Evolutionary conservation across 2,329 filamentous ascomycete genomes (phyloP), one percentile per base, ranked within the genome.

Genomic region (Hypocrella siamensis): DNA sequence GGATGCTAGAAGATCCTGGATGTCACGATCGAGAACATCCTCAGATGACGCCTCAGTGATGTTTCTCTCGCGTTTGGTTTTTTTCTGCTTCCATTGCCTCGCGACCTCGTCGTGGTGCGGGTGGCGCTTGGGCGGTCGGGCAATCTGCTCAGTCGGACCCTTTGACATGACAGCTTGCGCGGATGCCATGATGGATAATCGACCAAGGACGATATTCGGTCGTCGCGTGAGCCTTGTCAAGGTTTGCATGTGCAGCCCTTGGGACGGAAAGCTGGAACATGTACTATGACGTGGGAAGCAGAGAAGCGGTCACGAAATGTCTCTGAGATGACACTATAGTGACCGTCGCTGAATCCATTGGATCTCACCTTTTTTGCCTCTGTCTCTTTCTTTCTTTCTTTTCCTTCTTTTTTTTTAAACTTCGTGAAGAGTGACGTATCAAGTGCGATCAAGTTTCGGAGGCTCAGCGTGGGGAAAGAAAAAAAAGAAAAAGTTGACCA

Each of bases 1-100:
- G 27, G 55, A 59, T 30, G 51, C 59, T 28, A 70, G 53, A 17
- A 78, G 52, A 4, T 61, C 59, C 31, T 70, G 58, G 29, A 84
- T 63, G 46, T 84, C 79, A 31, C 64, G 53, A 30, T 67, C 57
- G 28, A 84, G 58, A 29, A 83, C 71, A 46, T 83, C 74, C 37
- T 83, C 78, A 15, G 62, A 60, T 0, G 73, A 71, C 7, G 72
- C 75, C 38, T 69, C 68, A 26, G 67, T 68, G 38, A 67, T 75
- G 41, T 69, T 67, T 39, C 64, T 63, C 45, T 71, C 66, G 34
- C 65, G 63, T 61, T 70, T 73, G 25, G 61, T 61, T 51, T 69
- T 70, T 43, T 67, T 67, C 32, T 56, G 48, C 40, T 58, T 56
- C 44, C 46, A 48, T 21, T 41, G 42, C 41, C 38, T 11, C 10